A percentile compares a stretch with the other conserved stretches of the same genome.
Conservation (phyloP, 2,329 filamentous ascomycete species). For the Ophiostoma populinum region DNA sequence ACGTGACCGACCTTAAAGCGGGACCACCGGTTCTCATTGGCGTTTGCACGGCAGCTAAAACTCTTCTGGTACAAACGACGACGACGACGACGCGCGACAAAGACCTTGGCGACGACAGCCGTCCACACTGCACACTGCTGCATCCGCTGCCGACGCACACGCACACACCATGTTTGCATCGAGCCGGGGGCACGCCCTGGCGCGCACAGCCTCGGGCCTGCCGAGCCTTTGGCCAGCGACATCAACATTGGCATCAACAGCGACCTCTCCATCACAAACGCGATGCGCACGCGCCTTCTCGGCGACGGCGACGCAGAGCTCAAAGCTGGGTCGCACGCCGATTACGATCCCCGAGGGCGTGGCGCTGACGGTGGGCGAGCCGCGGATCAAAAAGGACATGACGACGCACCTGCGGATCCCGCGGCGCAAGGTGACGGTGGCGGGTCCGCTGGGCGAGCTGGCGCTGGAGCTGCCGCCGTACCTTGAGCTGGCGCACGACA, state of each 20-base stretch:
- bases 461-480: slow-evolving; percentile 66
- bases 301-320: slow-evolving; percentile 45
- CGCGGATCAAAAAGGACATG: slow-evolving; percentile 32
- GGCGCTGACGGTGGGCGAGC: slow-evolving; percentile 52
- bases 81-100: slow-evolving; percentile 1
- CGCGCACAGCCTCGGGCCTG: slow-evolving; percentile 32
- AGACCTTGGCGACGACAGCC: neutral
- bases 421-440: slow-evolving; percentile 53
- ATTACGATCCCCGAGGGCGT: slow-evolving; percentile 74
- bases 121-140: neutral
- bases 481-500: slow-evolving; percentile 53
- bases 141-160: neutral
- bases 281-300: slow-evolving; percentile 38
- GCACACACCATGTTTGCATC: slow-evolving; percentile 8
- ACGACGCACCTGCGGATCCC: slow-evolving; percentile 44
- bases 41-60: slow-evolving; percentile 6
- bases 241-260: slow-evolving; percentile 20
- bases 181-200: slow-evolving; percentile 41
- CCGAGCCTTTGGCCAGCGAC: neutral
- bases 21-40: neutral
- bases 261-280: slow-evolving; percentile 13
- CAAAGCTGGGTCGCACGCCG: slow-evolving; percentile 72
- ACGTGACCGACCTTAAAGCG: too few relatives aligned
- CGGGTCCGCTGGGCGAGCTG: slow-evolving; percentile 68
- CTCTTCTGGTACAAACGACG: slow-evolving; percentile 6